These are phyloP conservation scores for Magnolia sinica DNA, from an alignment of 164 flowering plant genomes.

Conservation along the genomic window DNA sequence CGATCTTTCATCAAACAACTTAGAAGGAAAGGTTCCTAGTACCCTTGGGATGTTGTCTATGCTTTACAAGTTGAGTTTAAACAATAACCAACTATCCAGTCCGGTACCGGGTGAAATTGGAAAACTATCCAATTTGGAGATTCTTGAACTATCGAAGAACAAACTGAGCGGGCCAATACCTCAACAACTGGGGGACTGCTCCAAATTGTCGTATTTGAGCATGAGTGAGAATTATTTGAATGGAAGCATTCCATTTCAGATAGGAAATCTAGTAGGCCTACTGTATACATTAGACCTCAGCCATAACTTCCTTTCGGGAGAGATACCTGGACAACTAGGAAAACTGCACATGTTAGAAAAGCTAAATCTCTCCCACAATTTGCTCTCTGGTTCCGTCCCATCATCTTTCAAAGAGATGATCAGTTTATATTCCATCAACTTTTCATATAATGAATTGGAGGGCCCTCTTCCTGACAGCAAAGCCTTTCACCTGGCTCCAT, in stretches of 20 bases:
- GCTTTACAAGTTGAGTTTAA: not conserved
- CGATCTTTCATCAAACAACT: conserved; percentile 9
- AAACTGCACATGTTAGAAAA: not conserved
- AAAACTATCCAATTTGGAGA: not conserved
- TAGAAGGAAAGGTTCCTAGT: conserved; percentile 15
- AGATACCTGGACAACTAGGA: conserved; percentile 2
- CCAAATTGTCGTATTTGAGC: conserved; percentile 2
- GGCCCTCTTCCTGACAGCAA: conserved; percentile 8
- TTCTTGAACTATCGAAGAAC: conserved; percentile 1
- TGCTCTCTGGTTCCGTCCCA: conserved; percentile 19
- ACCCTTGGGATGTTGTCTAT: not conserved
- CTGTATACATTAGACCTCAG: not conserved
- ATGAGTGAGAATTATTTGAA: conserved; percentile 3
- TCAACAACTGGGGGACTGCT: conserved; percentile 1
- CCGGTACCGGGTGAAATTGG: not conserved
- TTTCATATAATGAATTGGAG: conserved; percentile 15
- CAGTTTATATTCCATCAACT: not conserved
- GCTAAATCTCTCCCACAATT: conserved; percentile 21
- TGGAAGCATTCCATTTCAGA: conserved; percentile 10
- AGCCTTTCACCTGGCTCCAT: not conserved
- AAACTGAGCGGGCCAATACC: not conserved
- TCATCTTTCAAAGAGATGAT: conserved; percentile 8
- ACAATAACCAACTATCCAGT: conserved; percentile 1
- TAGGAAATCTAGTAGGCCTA: not conserved
- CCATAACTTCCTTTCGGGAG: not conserved